Evolutionary conservation across 176 grass and related monocot species (phyloP), one percentile per base, ranked within the genome.

Genomic region (Cenchrus fungigraminus): DNA sequence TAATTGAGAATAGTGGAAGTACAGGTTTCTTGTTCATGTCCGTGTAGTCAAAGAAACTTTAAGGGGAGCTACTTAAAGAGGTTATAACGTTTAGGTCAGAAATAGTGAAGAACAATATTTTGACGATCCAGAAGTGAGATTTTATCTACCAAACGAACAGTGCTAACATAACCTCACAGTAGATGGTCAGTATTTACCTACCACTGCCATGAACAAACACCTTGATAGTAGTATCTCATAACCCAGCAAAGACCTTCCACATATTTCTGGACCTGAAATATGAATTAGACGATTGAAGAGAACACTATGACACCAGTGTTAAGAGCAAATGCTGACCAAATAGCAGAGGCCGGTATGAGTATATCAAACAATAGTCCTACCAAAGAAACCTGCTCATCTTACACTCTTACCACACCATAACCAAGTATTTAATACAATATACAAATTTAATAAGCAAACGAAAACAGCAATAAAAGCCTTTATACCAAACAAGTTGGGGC

Each of bases 141-240:
- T 50, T 53, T 75, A 54, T 77, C 60, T 74, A 69, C 56, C 29
- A 54, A 20, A 82, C 88, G 25, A 58, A 86, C 25, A 40, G 20
- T 63, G 72, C 19, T n/a, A 42, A 31, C 56, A 81, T 64, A 85
- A 50, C 72, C 65, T 87, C 28, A 79, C 15, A 67, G 19, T 79
- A 75, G 52, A 82, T 65, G 74, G 68, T 84, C 65, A 87, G 65
- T 25, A 71, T 82, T 88, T 86, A 86, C 91, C 68, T 92, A 99
- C 97, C 97, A 99, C 62, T 85, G 97, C 97, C 97, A 99, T 70
- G 97, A 99, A 84, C 97, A 99, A 90, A 99, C 97, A 87, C 97
- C 90, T 91, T 99, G 88, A 78, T 99, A 99, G 80, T 99, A 99
- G 66, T 99, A 99, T 91, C 91, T 89, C 97, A 96, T 96, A 80